phyloP scores from a whole-genome alignment of 176 grass and related monocot species.

The Hyparrhenia diplandra region DNA sequence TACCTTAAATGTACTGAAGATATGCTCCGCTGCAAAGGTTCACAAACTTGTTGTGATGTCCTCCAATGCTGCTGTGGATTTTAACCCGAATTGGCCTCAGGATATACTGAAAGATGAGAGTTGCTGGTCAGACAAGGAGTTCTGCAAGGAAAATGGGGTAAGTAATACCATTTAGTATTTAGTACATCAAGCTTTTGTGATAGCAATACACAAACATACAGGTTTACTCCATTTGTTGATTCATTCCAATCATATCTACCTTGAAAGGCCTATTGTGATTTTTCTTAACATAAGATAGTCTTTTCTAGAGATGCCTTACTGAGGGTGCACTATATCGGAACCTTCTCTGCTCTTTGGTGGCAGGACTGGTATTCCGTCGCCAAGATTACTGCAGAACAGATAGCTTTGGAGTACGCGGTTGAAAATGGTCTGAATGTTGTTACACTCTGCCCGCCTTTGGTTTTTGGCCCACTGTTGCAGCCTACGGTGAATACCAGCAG shows the following conservation, averaged over 20 bases:
- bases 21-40: constrained; percentile 29
- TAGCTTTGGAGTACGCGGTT: constrained; percentile 30
- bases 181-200: neutral
- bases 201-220: neutral
- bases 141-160: constrained; percentile 36
- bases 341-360: neutral
- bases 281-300: neutral
- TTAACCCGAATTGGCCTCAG: constrained; percentile 38
- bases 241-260: neutral
- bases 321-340: neutral
- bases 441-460: constrained; percentile 41
- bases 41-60: constrained; percentile 41
- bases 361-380: constrained; percentile 46
- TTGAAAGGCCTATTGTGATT: neutral
- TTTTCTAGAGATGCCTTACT: neutral
- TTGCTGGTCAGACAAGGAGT: constrained; percentile 43
- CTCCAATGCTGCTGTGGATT: constrained; percentile 36
- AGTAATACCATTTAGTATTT: neutral
- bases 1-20: constrained; percentile 44
- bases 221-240: neutral
- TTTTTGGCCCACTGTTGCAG: constrained; percentile 43
- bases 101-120: constrained; percentile 30
- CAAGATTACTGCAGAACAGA: constrained; percentile 44
- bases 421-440: constrained; percentile 33
- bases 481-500: constrained; percentile 35